Conservation (phyloP, 352 stramenopile species). For the Phytophthora colocasiae region DNA sequence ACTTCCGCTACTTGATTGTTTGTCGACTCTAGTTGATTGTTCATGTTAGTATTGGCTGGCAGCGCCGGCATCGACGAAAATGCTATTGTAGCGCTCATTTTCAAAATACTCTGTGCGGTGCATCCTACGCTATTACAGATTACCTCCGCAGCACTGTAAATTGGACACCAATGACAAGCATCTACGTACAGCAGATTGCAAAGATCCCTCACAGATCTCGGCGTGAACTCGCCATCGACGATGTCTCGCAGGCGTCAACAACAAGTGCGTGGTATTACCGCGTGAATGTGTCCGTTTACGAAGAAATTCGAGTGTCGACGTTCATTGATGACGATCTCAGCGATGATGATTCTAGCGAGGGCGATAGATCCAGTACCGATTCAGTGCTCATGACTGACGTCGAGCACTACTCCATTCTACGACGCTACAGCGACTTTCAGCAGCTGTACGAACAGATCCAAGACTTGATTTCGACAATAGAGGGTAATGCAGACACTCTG, state of each 20-base stretch:
- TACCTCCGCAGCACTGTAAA: background rate
- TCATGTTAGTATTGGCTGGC: background rate
- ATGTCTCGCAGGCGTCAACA: conserved; percentile 44
- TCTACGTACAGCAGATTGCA: conserved; percentile 6
- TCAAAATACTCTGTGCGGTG: conserved; percentile 8
- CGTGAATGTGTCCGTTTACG: conserved; percentile 56
- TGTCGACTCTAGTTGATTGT: conserved; percentile 6
- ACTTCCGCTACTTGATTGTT: conserved; percentile 26
- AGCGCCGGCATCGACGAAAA: no score
- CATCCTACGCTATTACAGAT: conserved; percentile 2
- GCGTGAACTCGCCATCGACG: conserved; percentile 51
- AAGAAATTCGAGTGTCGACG: conserved; percentile 14
- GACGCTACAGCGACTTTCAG: conserved; percentile 70
- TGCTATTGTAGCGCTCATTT: conserved; percentile 6
- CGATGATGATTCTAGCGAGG: conserved; percentile 28
- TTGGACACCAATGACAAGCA: conserved; percentile 1
- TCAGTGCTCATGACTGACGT: conserved; percentile 27
- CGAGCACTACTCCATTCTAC: conserved; percentile 63
- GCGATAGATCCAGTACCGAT: conserved; percentile 15
- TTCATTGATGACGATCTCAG: conserved; percentile 21
- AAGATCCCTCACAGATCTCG: conserved; percentile 10
- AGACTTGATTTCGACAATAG: conserved; percentile 9
- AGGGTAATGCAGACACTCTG: conserved; percentile 8
- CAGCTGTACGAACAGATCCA: conserved; percentile 55
- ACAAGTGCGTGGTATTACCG: conserved; percentile 71